Conservation (phyloP, 169 alveolate genomes). For the Plasmodium vivax region DNA sequence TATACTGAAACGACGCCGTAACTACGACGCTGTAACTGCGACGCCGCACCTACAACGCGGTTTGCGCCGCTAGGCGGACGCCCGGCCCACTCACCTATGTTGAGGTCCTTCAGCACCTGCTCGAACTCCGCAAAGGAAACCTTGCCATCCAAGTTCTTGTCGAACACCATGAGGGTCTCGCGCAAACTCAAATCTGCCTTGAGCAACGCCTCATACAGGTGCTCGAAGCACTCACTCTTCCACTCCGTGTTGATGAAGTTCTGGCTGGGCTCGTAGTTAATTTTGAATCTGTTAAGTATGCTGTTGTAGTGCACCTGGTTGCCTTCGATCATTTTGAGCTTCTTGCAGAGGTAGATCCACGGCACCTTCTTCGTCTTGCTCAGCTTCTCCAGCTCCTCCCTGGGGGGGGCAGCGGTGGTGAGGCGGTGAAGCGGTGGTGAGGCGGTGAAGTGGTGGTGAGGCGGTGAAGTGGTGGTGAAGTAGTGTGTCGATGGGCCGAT, state of each 20-base stretch:
- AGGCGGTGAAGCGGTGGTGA: background rate
- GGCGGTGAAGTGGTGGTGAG: background rate
- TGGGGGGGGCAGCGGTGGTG: background rate
- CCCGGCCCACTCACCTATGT: constrained; percentile 65
- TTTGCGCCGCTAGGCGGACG: too few relatives aligned
- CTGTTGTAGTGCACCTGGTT: constrained; percentile 81
- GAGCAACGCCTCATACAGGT: constrained; percentile 85
- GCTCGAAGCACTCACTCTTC: constrained; percentile 63
- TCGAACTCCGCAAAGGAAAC: constrained; percentile 87
- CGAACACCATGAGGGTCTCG: constrained; percentile 88
- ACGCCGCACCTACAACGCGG: too few relatives aligned
- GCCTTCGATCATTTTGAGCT: constrained; percentile 78
- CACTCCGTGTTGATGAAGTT: constrained; percentile 29
- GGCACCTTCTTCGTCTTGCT: constrained; percentile 74
- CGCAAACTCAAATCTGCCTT: constrained; percentile 85
- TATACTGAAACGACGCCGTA: background rate
- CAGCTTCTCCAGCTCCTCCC: constrained; percentile 47
- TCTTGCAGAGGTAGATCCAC: constrained; percentile 75
- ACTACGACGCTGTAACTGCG: too few relatives aligned
- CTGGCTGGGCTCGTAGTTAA: constrained; percentile 36
- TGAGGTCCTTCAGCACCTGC: constrained; percentile 84
- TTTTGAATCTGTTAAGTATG: constrained; percentile 77
- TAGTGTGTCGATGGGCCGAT: background rate
- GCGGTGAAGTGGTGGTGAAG: background rate
- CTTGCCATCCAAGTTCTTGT: constrained; percentile 87